A percentile compares a stretch with the other conserved stretches of the same genome.
Conservation (phyloP, 2,329 filamentous ascomycete genomes). For the Thielaviopsis musarum region DNA sequence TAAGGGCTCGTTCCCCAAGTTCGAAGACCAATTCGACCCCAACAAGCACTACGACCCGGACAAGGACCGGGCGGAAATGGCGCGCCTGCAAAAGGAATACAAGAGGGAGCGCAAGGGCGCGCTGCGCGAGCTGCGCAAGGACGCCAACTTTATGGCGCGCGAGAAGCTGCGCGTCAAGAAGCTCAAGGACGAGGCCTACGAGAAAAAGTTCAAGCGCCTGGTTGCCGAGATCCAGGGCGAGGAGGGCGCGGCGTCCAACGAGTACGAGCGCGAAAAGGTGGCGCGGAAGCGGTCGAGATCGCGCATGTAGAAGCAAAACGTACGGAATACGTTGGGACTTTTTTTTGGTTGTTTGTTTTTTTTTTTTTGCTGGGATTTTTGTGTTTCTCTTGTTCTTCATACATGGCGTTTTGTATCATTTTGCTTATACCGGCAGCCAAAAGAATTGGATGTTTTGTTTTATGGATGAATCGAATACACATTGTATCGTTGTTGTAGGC, state of each 20-base stretch:
- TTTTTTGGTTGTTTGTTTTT: too few species aligned
- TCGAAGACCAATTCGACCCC: slow-evolving; percentile 89
- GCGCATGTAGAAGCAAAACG: not conserved
- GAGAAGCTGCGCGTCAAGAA: slow-evolving; percentile 88
- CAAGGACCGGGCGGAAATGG: slow-evolving; percentile 68
- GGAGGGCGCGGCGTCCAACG: slow-evolving; percentile 73
- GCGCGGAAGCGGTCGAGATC: slow-evolving; percentile 49
- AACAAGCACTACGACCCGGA: slow-evolving; percentile 96
- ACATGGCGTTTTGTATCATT: too few species aligned
- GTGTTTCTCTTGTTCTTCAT: too few species aligned
- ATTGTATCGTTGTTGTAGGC: too few species aligned
- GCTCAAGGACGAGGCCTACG: slow-evolving; percentile 81
- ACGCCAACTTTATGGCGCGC: slow-evolving; percentile 81
- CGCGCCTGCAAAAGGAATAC: slow-evolving; percentile 76
- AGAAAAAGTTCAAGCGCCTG: slow-evolving; percentile 85
- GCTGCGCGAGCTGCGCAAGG: slow-evolving; percentile 84
- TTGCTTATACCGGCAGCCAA: too few species aligned
- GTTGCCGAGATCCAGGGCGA: slow-evolving; percentile 92
- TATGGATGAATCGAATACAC: too few species aligned
- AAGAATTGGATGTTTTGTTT: too few species aligned
- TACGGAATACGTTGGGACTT: not conserved
- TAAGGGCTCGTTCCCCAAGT: slow-evolving; percentile 78
- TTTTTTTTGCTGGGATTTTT: too few species aligned
- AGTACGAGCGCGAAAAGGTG: slow-evolving; percentile 74
- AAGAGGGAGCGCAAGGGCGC: slow-evolving; percentile 93